Base-by-base conservation (phyloP, 2,329 filamentous ascomycete genomes). In the Pseudocercospora vitis region DNA sequence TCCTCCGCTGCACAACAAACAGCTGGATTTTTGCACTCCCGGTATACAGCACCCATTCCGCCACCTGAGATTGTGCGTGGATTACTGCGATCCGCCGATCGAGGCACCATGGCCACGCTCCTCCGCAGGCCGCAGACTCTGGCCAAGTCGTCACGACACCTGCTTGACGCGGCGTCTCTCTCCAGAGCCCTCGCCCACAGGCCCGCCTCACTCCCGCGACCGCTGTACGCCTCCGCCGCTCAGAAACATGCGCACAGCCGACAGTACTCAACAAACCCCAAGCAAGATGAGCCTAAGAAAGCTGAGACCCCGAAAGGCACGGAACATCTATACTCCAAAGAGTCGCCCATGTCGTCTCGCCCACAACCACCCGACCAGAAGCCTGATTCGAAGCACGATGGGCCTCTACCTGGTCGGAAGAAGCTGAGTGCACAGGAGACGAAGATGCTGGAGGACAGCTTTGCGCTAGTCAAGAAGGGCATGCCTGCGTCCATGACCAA, bases 401-500 rank as follows among this genome's bases (percentile, higher is more conserved):
- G 72, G 52, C 40, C 54, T 1, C 40, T 62, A n/a, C 63, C 64
- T n/a, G 65, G 66, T 14, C 68, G 65, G n/a, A 67, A 67, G 50
- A 76, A 76, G 59, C 70, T 86, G 60, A 81, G 72, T 37, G 65
- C 76, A 21, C 75, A 81, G 63, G 82, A 87, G 63, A 72, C 80
- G 68, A 74, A 81, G 65, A 73, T 78, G 44, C 69, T 92, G 44
- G 74, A 84, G 55, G 74, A 79, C 50, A 70, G 84, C 24, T 78
- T 88, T 35, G 66, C 69, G 2, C 76, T 77, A 56, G 71, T 87
- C 55, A 81, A 81, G 60, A 75, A 78, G 56, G 77, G 76, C 47
- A 71, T 89, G 52, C 86, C 87, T 6, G 75, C 78, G 50, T 77
- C 78, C n/a, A 84, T 89, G 71, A 76, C 77, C 32, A 72, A 81